Evolutionary conservation across 345 rosid species (phyloP).

Genomic region (Populus davidiana): DNA sequence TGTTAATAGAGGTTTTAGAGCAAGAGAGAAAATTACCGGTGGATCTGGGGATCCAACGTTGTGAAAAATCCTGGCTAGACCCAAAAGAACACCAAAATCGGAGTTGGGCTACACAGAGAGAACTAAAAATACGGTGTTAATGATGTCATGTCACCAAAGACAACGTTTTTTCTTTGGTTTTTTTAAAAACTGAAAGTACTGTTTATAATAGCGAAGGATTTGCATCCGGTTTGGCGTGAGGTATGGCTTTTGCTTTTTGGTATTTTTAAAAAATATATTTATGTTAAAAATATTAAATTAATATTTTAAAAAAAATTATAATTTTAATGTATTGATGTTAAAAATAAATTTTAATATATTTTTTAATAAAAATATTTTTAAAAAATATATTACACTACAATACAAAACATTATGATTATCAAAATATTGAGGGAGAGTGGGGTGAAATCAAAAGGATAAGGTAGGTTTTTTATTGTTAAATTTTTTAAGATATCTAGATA

Average conservation of each 20-base stretch:
- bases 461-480: not conserved
- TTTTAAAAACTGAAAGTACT: not conserved
- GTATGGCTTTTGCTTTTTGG: too few species aligned
- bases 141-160: not conserved
- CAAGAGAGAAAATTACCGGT: slow-evolving; percentile 16
- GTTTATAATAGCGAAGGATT: not conserved
- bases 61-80: not conserved
- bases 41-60: slow-evolving; percentile 24
- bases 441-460: not conserved
- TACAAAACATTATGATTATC: not conserved
- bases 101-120: slow-evolving; percentile 4
- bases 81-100: slow-evolving; percentile 16
- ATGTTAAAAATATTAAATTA: too few species aligned
- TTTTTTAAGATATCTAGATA: too few species aligned
- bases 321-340: too few species aligned
- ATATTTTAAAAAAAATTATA: too few species aligned
- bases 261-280: too few species aligned
- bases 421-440: not conserved
- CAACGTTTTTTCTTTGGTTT: not conserved
- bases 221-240: not conserved
- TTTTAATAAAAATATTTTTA: too few species aligned
- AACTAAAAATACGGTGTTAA: not conserved
- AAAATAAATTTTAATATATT: too few species aligned
- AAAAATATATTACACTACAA: too few species aligned
- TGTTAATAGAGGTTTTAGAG: not conserved